These are phyloP conservation scores for Coemansia sp. DNA, from an alignment of 192 early-diverging fungal genomes.

Conservation along the genomic window DNA sequence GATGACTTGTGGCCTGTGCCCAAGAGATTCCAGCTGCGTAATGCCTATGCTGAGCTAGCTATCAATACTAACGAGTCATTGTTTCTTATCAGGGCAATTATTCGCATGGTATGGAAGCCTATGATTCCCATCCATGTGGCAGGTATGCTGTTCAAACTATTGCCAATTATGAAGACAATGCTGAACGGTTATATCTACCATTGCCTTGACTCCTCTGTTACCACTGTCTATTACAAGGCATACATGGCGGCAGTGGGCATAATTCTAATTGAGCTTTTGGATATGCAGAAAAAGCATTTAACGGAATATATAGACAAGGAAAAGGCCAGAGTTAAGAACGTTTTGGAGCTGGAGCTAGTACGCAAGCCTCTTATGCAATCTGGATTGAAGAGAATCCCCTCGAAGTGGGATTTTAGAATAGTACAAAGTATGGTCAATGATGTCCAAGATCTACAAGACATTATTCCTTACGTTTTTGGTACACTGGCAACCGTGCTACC, in stretches of 20 bases:
- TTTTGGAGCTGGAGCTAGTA: not conserved
- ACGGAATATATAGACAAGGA: not conserved
- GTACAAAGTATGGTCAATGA: not conserved
- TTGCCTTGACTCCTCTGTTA: conserved; percentile 20
- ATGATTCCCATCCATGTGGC: conserved; percentile 28
- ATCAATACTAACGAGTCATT: conserved; percentile 30
- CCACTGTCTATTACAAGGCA: conserved; percentile 17
- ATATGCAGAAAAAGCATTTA: not conserved
- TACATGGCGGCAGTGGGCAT: not conserved
- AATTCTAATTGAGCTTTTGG: not conserved
- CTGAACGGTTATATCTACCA: conserved; percentile 19
- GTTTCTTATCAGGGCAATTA: conserved; percentile 38
- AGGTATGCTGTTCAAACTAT: not conserved
- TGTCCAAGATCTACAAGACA: not conserved
- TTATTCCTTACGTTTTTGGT: not conserved
- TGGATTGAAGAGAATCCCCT: not conserved
- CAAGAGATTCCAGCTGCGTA: conserved; percentile 15
- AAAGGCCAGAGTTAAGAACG: not conserved
- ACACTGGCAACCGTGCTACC: not conserved
- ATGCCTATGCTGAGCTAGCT: conserved; percentile 19
- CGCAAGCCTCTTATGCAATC: not conserved
- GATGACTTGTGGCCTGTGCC: conserved; percentile 29
- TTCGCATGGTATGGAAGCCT: conserved; percentile 45
- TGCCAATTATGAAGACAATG: not conserved
- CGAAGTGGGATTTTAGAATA: not conserved